Conservation (phyloP, 2,329 filamentous ascomycete genomes). For the Penicillium sp. region DNA sequence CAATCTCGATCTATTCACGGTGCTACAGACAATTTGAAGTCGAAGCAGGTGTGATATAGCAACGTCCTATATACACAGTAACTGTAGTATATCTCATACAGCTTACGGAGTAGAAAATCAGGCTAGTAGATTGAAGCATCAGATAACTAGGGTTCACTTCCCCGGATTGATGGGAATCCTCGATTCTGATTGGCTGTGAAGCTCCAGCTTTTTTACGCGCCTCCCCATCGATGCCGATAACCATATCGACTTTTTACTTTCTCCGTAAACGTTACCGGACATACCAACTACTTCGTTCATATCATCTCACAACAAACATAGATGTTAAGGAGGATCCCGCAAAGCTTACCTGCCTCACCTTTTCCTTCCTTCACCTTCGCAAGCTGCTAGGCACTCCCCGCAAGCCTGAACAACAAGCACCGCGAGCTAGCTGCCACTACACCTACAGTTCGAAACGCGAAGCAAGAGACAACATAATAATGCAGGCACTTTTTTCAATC, state of each 20-base stretch:
- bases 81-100: too few relatives aligned
- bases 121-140: not conserved
- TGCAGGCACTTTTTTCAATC: slow-evolving; percentile 65
- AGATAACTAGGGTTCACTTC: slow-evolving; percentile 1
- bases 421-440: not conserved
- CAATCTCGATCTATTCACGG: not conserved
- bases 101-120: too few relatives aligned
- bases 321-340: not conserved
- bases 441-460: not conserved
- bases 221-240: not conserved
- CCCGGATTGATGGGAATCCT: slow-evolving; percentile 11
- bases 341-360: too few relatives aligned
- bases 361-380: too few relatives aligned
- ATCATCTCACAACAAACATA: too few relatives aligned
- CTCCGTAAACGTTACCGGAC: too few relatives aligned
- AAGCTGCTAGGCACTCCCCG: not conserved
- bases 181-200: slow-evolving; percentile 10
- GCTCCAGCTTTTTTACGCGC: slow-evolving; percentile 11
- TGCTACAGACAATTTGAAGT: not conserved
- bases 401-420: not conserved
- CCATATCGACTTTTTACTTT: too few relatives aligned
- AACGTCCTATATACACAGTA: too few relatives aligned
- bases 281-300: too few relatives aligned
- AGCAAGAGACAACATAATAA: slow-evolving; percentile 7
- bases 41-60: not conserved